These are phyloP conservation scores for Lizonia empirigonia DNA, from an alignment of 2,329 filamentous ascomycete genomes.

Conservation along the genomic window DNA sequence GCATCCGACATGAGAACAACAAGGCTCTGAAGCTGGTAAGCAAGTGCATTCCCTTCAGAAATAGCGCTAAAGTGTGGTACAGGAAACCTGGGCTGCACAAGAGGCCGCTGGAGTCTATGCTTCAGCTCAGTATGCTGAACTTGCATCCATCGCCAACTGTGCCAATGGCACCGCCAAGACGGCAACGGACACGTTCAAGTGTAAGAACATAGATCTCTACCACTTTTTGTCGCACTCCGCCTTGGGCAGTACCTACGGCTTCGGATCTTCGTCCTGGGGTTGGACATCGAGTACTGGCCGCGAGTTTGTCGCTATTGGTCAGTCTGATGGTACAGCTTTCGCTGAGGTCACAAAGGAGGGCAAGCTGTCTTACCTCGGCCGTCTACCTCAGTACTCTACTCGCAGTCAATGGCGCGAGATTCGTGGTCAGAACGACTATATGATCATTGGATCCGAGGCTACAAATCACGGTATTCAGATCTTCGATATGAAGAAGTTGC, in stretches of 20 bases:
- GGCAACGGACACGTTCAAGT: slow-evolving; percentile 46
- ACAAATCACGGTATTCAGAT: slow-evolving; percentile 63
- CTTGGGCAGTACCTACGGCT: slow-evolving; percentile 55
- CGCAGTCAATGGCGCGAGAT: slow-evolving; percentile 61
- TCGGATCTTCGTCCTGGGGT: slow-evolving; percentile 57
- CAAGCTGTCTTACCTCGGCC: slow-evolving; percentile 60
- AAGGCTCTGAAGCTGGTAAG: slow-evolving; percentile 43
- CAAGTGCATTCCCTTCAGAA: neutral
- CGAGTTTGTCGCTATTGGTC: slow-evolving; percentile 61
- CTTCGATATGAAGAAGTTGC: slow-evolving; percentile 63
- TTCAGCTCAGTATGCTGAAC: slow-evolving; percentile 43
- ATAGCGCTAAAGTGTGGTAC: slow-evolving; percentile 25
- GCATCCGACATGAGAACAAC: slow-evolving; percentile 47
- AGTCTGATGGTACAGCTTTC: slow-evolving; percentile 61
- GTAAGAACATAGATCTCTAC: slow-evolving; percentile 58
- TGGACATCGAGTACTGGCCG: slow-evolving; percentile 60
- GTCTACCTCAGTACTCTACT: slow-evolving; percentile 56
- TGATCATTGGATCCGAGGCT: slow-evolving; percentile 52
- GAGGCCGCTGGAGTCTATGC: slow-evolving; percentile 41
- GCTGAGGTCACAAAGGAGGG: slow-evolving; percentile 58
- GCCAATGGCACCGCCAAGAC: slow-evolving; percentile 46
- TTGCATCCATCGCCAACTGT: slow-evolving; percentile 44
- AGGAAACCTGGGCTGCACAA: slow-evolving; percentile 48
- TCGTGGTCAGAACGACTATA: slow-evolving; percentile 51
- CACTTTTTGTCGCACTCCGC: slow-evolving; percentile 62